phyloP scores from a whole-genome alignment of 73 alveolate species.

The Tetrahymena malaccensis region DNA sequence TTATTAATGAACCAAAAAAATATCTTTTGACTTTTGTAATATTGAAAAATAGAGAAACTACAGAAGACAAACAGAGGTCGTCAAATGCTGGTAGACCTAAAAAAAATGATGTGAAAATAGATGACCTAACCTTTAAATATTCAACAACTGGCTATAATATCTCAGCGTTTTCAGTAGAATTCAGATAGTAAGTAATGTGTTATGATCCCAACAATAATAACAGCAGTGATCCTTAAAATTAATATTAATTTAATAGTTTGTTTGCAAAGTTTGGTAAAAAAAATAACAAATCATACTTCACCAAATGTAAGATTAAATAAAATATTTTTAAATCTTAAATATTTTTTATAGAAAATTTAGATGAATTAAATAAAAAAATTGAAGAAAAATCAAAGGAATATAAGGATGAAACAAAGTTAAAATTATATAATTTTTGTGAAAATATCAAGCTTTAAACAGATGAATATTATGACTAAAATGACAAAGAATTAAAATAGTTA shows the following conservation, averaged over 20 bases:
- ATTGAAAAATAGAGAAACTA: neutral
- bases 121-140: neutral
- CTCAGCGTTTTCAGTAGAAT: neutral
- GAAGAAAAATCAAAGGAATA: neutral
- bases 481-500: neutral
- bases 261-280: neutral
- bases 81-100: neutral
- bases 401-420: neutral
- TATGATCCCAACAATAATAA: too few relatives aligned
- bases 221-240: neutral
- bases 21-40: too few relatives aligned
- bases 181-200: neutral
- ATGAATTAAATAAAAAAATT: neutral
- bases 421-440: neutral
- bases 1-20: too few relatives aligned
- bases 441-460: neutral
- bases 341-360: neutral
- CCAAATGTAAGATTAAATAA: neutral
- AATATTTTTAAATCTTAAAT: neutral
- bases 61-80: neutral
- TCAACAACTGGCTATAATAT: neutral
- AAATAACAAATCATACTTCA: neutral
- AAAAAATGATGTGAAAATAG: neutral
- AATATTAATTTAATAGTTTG: neutral
- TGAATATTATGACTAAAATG: neutral